These are phyloP conservation scores for Alternaria sp. DNA, from an alignment of 2,329 filamentous ascomycete species.

Conservation along the genomic window DNA sequence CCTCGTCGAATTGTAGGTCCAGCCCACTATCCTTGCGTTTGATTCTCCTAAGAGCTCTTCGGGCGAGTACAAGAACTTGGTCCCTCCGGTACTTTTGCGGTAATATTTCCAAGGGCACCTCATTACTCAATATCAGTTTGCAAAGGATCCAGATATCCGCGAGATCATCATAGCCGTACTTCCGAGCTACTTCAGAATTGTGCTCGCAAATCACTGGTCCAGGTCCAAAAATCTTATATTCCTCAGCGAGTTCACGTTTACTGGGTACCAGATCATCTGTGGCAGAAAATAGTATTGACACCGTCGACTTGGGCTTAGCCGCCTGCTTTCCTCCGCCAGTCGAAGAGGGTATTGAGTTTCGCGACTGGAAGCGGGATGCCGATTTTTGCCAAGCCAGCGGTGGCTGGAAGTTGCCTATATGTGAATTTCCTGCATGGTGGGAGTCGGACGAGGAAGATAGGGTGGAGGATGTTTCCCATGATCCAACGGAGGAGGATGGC, in stretches of 20 bases:
- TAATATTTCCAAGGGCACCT: constrained; percentile 73
- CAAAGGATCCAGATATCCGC: constrained; percentile 85
- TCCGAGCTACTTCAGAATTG: constrained; percentile 79
- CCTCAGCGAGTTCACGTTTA: constrained; percentile 74
- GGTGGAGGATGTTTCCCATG: constrained; percentile 48
- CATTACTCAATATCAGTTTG: constrained; percentile 76
- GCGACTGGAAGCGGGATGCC: constrained; percentile 61
- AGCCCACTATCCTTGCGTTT: constrained; percentile 58
- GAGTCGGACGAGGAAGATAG: constrained; percentile 46
- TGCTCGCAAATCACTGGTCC: constrained; percentile 81
- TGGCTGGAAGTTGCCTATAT: constrained; percentile 55
- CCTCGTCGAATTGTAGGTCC: constrained; percentile 56
- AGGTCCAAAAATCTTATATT: constrained; percentile 85
- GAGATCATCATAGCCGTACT: constrained; percentile 72
- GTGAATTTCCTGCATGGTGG: constrained; percentile 48
- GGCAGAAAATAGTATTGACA: constrained; percentile 70
- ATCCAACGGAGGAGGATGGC: constrained; percentile 35
- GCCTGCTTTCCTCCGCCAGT: constrained; percentile 36
- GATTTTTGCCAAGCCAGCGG: constrained; percentile 60
- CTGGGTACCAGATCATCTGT: constrained; percentile 76
- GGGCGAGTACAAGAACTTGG: constrained; percentile 72
- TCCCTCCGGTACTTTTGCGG: constrained; percentile 61
- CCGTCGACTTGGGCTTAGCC: constrained; percentile 66
- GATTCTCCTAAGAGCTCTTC: constrained; percentile 61
- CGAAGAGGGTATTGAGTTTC: constrained; percentile 52